Evolutionary conservation across 768 basidiomycete genomes (phyloP), one percentile per base, ranked within the genome.

Genomic region (Calocybe indica): DNA sequence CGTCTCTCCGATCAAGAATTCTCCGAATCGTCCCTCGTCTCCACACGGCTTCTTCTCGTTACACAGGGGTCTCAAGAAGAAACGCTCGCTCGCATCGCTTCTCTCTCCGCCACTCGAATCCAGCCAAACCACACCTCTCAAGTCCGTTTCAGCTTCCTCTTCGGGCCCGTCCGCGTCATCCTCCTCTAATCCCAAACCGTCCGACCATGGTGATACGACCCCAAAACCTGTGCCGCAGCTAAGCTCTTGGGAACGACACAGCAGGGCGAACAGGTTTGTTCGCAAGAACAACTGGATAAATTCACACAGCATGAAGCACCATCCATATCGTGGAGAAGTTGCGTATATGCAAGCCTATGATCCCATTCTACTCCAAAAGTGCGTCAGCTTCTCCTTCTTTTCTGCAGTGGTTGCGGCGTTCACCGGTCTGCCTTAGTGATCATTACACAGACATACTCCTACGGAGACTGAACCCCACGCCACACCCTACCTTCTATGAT

Each of bases 311-410:
- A 75, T 78, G 71, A 78, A 64, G 48, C 58, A 80, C 15, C 83
- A 85, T 55, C 79, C 82, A 2, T 80, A 79, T 52, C 56, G 70
- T 2, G 57, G 51, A 6, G 61, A 69, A 12, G 78, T 73, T 10
- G 75, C 78, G 1, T 85, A 85, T 56, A 80, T 85, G 82, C 83
- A 81, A 53, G 68, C 83, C 0, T 86, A 85, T 52, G 78, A 82
- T 45, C 67, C 72, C 22, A 65, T 76, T 29, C 60, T 73, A 8
- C 60, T 83, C 12, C 79, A 83, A 52, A 85, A 73, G 86, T 85
- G 51, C 53, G 79, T 66, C 8, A 30, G 42, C 42, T 34, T 47
- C 41, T 46, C 44, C 40, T 41, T 47, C 10, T 50, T 12, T 37
- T 45, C 33, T 46, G 11, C n/a, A 28, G 15, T 45, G 29, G 38